A percentile compares a stretch with the other conserved stretches of the same genome.
phyloP scores from a whole-genome alignment of 345 rosid species.

The Arabidopsis arenosa region DNA sequence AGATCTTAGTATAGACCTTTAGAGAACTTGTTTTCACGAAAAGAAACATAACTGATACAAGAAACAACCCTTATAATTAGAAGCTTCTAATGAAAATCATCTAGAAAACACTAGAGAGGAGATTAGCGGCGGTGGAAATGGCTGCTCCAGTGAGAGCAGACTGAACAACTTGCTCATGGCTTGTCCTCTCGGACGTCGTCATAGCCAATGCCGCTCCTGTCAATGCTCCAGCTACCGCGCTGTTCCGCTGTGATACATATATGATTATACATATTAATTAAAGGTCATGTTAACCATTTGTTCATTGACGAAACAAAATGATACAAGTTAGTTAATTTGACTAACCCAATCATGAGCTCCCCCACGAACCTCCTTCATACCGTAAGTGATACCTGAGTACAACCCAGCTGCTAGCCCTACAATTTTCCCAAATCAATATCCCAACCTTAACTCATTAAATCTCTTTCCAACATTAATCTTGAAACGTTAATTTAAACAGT shows the following conservation, averaged over 20 bases:
- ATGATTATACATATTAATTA: background rate
- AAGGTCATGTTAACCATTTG: background rate
- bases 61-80: background rate
- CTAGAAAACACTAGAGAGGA: conserved; percentile 71
- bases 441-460: background rate
- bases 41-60: conserved; percentile 19
- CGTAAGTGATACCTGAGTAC: conserved; percentile 86
- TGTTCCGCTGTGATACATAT: conserved; percentile 63
- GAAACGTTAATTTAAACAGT: background rate
- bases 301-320: background rate
- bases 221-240: conserved; percentile 90
- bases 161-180: conserved; percentile 83
- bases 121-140: conserved; percentile 81
- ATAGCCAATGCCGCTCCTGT: conserved; percentile 85
- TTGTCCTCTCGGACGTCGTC: conserved; percentile 61
- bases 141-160: conserved; percentile 97
- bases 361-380: conserved; percentile 78
- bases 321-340: background rate
- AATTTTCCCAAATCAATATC: conserved; percentile 1
- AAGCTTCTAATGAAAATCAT: conserved; percentile 8
- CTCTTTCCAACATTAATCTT: background rate
- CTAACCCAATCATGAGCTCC: conserved; percentile 95
- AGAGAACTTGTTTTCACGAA: background rate
- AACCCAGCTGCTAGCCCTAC: conserved; percentile 91
- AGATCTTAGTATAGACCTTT: background rate